Evolutionary conservation across 148 eudicot species (phyloP), one percentile per base, ranked within the genome.

Genomic region (Camellia granthamiana): DNA sequence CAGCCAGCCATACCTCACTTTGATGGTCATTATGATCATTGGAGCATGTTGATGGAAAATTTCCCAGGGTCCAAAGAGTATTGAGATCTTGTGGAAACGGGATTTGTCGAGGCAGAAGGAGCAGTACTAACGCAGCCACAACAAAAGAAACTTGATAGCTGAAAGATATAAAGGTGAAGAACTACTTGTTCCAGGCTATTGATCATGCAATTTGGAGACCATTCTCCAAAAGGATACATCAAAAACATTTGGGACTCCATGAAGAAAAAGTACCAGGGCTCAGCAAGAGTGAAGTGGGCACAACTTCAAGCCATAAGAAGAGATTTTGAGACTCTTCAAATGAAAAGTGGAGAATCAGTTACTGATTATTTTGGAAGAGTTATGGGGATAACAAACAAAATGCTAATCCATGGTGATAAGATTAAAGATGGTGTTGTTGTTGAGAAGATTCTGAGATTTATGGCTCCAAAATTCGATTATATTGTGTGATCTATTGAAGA

Each of bases 251-350:
- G 60, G 78, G 78, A 74, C 2, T 23, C 78, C 44, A 73, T 74
- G 78, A 80, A 62, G 49, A 30, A 47, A 3, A 74, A 81, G 9
- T 65, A 75, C 54, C 54, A 75, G 30, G 79, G 79, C 30, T 54
- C 41, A 23, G 18, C 78, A 5, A 68, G 83, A 64, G 83, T 80
- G 72, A 62, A 80, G 64, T 72, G 72, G 0, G 83, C 78, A 42
- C 71, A 60, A 19, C 72, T 80, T 21, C 82, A 80, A 63, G 63
- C 63, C n/a, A 13, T 59, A 2, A 59, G 16, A 16, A 59, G 63
- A 59, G 5, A 59, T 59, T 59, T 59, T 59, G 63, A 59, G 21
- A 59, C 63, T 59, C 63, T 59, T 2, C 63, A 59, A 59, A 59
- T 59, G 63, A 59, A 59, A 59, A 14, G 1, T 59, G 63, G 63